Percentiles rank a stretch among this genome's conserved stretches.
These are phyloP conservation scores for Fremontodendron californicum DNA, from an alignment of 345 rosid species.

Conservation along the genomic window DNA sequence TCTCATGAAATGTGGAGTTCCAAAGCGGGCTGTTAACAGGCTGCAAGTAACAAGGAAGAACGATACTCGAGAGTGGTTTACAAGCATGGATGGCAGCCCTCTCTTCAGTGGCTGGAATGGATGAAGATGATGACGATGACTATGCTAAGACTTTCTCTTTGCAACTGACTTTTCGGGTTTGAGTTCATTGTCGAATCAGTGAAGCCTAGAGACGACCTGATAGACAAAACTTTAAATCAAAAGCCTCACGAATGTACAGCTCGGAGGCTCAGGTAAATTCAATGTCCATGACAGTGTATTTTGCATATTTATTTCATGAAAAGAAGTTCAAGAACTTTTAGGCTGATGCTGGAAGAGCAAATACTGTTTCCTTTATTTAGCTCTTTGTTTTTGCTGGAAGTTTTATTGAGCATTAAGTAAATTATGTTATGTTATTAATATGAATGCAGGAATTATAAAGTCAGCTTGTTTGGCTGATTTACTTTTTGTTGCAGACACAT, in stretches of 20 bases:
- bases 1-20: conserved; percentile 60
- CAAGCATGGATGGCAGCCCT: conserved; percentile 54
- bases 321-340: background rate
- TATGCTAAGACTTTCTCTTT: background rate
- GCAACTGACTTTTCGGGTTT: background rate
- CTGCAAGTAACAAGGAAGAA: conserved; percentile 46
- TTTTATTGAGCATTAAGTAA: background rate
- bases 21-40: conserved; percentile 52
- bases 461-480: background rate
- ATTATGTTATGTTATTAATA: background rate
- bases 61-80: conserved; percentile 44
- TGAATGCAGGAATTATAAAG: background rate
- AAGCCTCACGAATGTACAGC: background rate
- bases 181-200: background rate
- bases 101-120: conserved; percentile 44
- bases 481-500: background rate
- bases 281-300: background rate
- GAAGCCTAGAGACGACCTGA: background rate
- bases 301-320: background rate
- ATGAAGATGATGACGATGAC: conserved; percentile 13
- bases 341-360: background rate
- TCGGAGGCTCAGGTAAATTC: background rate
- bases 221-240: background rate
- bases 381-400: background rate
- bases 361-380: background rate